Conservation (phyloP, 2,329 filamentous ascomycete genomes). For the Stromatinia cepivora region DNA sequence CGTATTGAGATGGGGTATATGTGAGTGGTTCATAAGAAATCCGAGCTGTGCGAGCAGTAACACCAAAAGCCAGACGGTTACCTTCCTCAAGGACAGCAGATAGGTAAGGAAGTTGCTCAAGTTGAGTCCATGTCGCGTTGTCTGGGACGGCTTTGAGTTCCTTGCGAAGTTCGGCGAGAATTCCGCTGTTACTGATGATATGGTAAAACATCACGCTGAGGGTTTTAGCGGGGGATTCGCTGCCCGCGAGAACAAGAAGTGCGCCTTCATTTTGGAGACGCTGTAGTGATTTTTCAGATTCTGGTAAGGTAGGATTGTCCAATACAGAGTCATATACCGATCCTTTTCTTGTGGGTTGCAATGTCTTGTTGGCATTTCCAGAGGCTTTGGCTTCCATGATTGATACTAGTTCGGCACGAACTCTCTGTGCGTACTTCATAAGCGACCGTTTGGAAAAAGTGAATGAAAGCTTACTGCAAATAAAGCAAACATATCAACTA, state of each 20-base stretch:
- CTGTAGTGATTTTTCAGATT: constrained; percentile 39
- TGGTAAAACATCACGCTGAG: constrained; percentile 43
- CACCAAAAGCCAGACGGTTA: constrained; percentile 38
- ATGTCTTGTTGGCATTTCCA: constrained; percentile 9
- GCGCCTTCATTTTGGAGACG: constrained; percentile 42
- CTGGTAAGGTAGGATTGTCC: constrained; percentile 27
- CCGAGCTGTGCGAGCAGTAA: constrained; percentile 38
- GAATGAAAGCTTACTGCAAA: constrained; percentile 20
- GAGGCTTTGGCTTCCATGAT: constrained; percentile 20
- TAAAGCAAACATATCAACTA: constrained; percentile 26
- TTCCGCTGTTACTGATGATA: constrained; percentile 41
- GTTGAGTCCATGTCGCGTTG: constrained; percentile 19
- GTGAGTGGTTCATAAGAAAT: constrained; percentile 29
- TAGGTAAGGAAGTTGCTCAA: constrained; percentile 38
- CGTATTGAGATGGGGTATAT: constrained; percentile 20
- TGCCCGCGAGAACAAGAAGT: constrained; percentile 42
- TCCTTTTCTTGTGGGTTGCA: constrained; percentile 8
- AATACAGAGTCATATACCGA: not conserved
- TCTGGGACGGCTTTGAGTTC: constrained; percentile 38
- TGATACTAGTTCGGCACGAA: constrained; percentile 16
- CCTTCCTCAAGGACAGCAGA: constrained; percentile 40
- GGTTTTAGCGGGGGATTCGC: constrained; percentile 43
- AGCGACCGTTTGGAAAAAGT: not conserved
- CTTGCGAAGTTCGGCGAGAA: constrained; percentile 38
- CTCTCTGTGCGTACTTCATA: not conserved